Percentiles rank a stretch among this genome's conserved stretches.
phyloP scores from a whole-genome alignment of 805 yeast genomes.

The Candida tibetensis region DNA sequence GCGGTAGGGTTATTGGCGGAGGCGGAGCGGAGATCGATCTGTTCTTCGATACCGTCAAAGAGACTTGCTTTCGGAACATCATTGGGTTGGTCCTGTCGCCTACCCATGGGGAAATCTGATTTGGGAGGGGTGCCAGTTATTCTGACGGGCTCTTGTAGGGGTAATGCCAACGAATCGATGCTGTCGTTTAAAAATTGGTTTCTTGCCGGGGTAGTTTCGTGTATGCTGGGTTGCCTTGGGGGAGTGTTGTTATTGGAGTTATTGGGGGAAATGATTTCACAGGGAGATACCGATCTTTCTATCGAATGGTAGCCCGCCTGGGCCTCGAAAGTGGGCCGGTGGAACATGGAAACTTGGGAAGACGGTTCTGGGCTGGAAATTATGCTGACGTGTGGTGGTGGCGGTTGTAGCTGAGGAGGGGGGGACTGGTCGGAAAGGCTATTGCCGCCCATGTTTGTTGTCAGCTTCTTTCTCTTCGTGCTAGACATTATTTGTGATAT shows the following conservation, averaged over 20 bases:
- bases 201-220: too few species aligned
- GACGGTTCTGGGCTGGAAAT: not conserved
- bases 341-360: slow-evolving; percentile 12
- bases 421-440: not conserved
- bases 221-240: not conserved
- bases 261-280: slow-evolving; percentile 20
- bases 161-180: not conserved
- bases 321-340: slow-evolving; percentile 18
- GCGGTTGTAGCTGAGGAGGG: not conserved
- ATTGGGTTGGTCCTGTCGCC: not conserved
- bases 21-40: slow-evolving; percentile 57
- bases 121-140: not conserved
- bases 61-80: not conserved
- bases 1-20: slow-evolving; percentile 70
- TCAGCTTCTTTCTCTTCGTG: not conserved
- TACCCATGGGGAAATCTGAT: not conserved
- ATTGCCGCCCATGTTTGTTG: slow-evolving; percentile 1
- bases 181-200: not conserved
- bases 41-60: slow-evolving; percentile 31
- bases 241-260: not conserved
- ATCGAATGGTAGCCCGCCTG: slow-evolving; percentile 8
- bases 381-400: slow-evolving; percentile 1
- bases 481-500: not conserved
- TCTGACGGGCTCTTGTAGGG: not conserved
- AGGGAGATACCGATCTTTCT: slow-evolving; percentile 35